Base-by-base conservation (phyloP, 352 stramenopile species). In the Hyaloperonospora brassicae region DNA sequence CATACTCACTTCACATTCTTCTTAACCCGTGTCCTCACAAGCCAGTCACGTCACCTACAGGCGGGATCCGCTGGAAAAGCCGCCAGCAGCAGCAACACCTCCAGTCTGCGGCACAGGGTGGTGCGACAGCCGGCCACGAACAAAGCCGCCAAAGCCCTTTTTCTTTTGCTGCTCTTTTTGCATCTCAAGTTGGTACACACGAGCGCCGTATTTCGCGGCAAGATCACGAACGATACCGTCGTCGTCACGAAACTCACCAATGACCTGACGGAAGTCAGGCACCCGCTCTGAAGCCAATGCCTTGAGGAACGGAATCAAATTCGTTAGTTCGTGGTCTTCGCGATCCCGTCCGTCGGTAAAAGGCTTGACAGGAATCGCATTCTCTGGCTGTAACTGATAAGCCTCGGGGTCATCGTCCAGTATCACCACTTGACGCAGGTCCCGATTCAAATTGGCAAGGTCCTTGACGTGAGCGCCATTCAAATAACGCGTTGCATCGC, bases 381-480 rank as follows among this genome's bases (percentile, higher is more conserved):
- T 94, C 45, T 89, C 81, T 0, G 80, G 80, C 61, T 94, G 82
- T 35, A 94, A 57, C 47, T 94, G 84, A 61, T 89, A 94, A 3
- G 83, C 78, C 1, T 59, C 64, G 27, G 84, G 78, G 43, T 94
- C 77, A 51, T 92, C 77, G 55, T 94, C 84, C n/a, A 94, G 47
- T 56, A 94, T 77, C 50, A 94, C 78, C 40, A 92, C 80, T 55
- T 90, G 79, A 54, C 69, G 73, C 44, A 94, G 50, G 54, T 91
- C 73, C 41, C 84, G 81, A 61, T 94, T 94, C 30, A 94, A 54
- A 40, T 83, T 86, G 21, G 67, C 60, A 36, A 94, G 61, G 49
- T 94, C 84, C 62, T 94, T 94, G 8, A 94, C 84, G 57, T 92
- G 84, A 24, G 79, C 67, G 25, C 83, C 79, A 47, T 92, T 89